Base-by-base conservation (phyloP, 139 green algal genomes). In the Picochlorum sp. region DNA sequence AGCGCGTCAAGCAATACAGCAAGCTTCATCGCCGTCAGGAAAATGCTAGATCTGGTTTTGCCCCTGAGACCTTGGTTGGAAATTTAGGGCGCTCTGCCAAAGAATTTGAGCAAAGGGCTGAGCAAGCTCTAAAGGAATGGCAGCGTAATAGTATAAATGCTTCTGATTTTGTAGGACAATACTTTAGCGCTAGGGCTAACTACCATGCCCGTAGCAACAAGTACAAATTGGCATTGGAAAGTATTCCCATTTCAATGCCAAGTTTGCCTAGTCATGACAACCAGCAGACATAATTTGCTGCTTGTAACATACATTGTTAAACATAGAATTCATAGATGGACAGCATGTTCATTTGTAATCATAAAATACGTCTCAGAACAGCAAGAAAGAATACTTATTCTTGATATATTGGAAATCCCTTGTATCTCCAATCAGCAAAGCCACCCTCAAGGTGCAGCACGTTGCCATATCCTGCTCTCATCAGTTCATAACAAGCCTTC, bases 401-500 rank as follows among this genome's bases (percentile, higher is more conserved):
- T 33, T 7, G 24, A 29, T 64, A 59, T 12, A 69, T 47, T 30
- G 77, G 77, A 26, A 65, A 65, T 16, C 69, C 69, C 18, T 70
- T 47, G 30, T 61, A 59, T 13, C 77, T 60, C 81, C 81, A 89
- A 22, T 72, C 56, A 28, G 57, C 58, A 10, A 86, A 53, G 1
- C 81, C 81, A 1, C 78, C 80, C 45, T 85, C 63, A 40, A 89
- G 57, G 56, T 82, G 72, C 28, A 81, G 50, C 20, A 89, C 64
- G 36, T 88, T 69, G 25, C 33, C 80, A 50, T 60, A 89, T 7
- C 77, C 80, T 6, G 67, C 74, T 65, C 80, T 52, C 52, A 81
- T 33, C 16, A 89, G 57, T 63, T 91, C 80, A 50, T 86, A 85
- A 37, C 72, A 81, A 4, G 78, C 84, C 64, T 93, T 93, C 41